Evolutionary conservation across 805 yeast species (phyloP).

Genomic region (Candida nanaspora): DNA sequence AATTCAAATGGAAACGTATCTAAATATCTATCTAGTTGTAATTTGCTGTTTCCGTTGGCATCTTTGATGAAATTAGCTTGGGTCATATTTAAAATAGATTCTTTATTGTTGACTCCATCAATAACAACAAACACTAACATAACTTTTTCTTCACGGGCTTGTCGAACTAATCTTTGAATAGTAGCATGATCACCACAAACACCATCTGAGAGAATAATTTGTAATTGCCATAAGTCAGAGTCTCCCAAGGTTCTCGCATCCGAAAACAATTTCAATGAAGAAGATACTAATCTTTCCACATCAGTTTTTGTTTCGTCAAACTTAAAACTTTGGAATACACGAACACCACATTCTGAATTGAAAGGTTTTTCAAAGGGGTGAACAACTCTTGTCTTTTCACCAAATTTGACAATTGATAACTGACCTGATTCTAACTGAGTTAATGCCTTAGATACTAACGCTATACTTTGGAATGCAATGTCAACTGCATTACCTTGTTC

Average conservation of each 20-base stretch:
- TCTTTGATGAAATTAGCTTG: constrained; percentile 82
- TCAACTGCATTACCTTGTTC: constrained; percentile 85
- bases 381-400: constrained; percentile 73
- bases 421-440: constrained; percentile 95
- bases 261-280: constrained; percentile 68
- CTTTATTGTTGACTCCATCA: constrained; percentile 79
- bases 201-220: constrained; percentile 93
- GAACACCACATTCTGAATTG: constrained; percentile 75
- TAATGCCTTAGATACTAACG: constrained; percentile 87
- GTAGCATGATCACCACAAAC: constrained; percentile 92
- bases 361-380: constrained; percentile 88
- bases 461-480: constrained; percentile 89
- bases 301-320: constrained; percentile 87
- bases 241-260: constrained; percentile 37
- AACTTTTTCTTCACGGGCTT: constrained; percentile 84
- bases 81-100: constrained; percentile 89
- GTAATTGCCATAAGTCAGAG: constrained; percentile 83
- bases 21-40: constrained; percentile 77
- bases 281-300: constrained; percentile 62
- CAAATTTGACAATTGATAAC: constrained; percentile 83
- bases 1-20: constrained; percentile 96
- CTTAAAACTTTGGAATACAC: constrained; percentile 79
- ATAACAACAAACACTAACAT: constrained; percentile 93
- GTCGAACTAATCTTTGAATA: constrained; percentile 75
- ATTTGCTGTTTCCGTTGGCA: constrained; percentile 56